Evolutionary conservation across 1,284 basidiomycete genomes (phyloP).

Genomic region (Moesziomyces aphidis): DNA sequence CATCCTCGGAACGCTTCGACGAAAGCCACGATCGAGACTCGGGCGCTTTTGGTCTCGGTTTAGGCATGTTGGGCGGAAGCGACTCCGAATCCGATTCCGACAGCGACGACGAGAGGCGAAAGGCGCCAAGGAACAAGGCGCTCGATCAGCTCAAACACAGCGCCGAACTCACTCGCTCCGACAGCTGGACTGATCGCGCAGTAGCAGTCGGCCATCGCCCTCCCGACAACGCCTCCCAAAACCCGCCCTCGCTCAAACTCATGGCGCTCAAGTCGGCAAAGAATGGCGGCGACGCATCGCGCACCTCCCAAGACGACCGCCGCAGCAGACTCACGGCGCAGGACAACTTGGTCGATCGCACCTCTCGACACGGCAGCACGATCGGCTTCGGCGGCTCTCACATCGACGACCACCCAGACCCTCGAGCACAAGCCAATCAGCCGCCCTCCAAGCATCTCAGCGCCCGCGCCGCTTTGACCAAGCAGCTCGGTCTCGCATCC

Average conservation of each 20-base stretch:
- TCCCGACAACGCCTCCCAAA: slow-evolving; percentile 61
- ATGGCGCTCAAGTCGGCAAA: slow-evolving; percentile 58
- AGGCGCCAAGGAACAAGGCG: slow-evolving; percentile 3
- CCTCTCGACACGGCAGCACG: slow-evolving; percentile 51
- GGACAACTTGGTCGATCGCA: slow-evolving; percentile 42
- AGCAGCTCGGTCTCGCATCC: slow-evolving; percentile 49
- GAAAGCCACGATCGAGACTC: slow-evolving; percentile 36
- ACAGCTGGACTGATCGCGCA: slow-evolving; percentile 57
- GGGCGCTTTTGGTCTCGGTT: slow-evolving; percentile 51
- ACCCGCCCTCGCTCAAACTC: slow-evolving; percentile 60
- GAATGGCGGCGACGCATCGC: slow-evolving; percentile 17
- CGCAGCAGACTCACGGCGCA: slow-evolving; percentile 31
- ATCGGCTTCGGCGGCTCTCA: slow-evolving; percentile 43
- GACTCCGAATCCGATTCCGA: slow-evolving; percentile 51
- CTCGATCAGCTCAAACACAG: slow-evolving; percentile 2
- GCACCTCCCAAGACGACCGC: slow-evolving; percentile 20
- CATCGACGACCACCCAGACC: background rate
- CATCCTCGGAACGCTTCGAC: slow-evolving; percentile 11
- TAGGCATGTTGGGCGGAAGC: slow-evolving; percentile 48
- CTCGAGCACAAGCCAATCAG: slow-evolving; percentile 3
- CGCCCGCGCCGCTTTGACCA: slow-evolving; percentile 48
- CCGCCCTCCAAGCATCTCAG: slow-evolving; percentile 25
- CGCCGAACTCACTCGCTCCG: slow-evolving; percentile 15
- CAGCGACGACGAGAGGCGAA: slow-evolving; percentile 41
- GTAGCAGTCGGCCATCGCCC: slow-evolving; percentile 60